phyloP scores from a whole-genome alignment of 306 rosid genomes.

The Styphnolobium japonicum region DNA sequence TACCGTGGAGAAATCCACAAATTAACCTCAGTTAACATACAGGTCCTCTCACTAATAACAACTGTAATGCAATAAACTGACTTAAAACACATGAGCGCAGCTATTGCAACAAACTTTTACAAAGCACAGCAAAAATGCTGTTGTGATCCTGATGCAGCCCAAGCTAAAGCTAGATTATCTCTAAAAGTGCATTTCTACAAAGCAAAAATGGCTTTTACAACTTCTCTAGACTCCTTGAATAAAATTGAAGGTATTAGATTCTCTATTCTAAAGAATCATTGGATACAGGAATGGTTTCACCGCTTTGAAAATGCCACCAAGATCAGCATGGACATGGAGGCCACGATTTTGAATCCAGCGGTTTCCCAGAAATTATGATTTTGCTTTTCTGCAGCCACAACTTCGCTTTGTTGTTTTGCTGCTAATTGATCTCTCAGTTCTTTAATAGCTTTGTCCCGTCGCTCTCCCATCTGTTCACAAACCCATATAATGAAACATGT shows the following conservation, averaged over 20 bases:
- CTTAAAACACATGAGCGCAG: neutral
- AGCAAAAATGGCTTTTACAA: conserved; percentile 31
- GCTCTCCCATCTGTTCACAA: conserved; percentile 59
- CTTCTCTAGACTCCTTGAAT: conserved; percentile 22
- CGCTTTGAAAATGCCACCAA: conserved; percentile 62
- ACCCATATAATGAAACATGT: neutral
- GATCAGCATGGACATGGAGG: conserved; percentile 70
- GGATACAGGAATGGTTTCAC: conserved; percentile 14
- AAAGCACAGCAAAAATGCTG: neutral
- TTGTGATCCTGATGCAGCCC: neutral
- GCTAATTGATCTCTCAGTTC: conserved; percentile 59
- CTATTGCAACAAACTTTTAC: neutral
- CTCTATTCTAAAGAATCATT: conserved; percentile 17
- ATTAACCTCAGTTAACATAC: neutral
- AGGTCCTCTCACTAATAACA: neutral
- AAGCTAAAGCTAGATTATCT: neutral
- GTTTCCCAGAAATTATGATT: conserved; percentile 64
- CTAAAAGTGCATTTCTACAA: conserved; percentile 29
- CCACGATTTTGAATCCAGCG: conserved; percentile 59
- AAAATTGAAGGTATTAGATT: neutral
- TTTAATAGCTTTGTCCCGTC: conserved; percentile 60
- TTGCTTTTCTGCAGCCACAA: conserved; percentile 33
- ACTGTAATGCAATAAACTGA: neutral
- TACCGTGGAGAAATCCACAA: neutral
- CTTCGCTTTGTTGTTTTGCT: conserved; percentile 42